Evolutionary conservation across 148 eudicot species (phyloP).

Genomic region (Silene latifolia): DNA sequence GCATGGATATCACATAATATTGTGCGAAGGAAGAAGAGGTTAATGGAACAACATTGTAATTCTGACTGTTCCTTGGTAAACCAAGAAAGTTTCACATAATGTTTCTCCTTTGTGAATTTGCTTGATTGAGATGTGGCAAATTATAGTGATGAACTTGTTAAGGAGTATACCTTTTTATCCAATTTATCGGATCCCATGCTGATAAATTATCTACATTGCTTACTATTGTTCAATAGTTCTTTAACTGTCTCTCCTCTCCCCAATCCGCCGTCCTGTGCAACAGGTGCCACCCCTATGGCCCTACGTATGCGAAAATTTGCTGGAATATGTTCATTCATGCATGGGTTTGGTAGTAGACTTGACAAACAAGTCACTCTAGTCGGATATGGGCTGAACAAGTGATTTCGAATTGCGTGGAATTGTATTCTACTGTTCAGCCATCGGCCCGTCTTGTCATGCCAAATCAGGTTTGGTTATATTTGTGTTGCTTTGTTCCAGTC

Average conservation of each 20-base stretch:
- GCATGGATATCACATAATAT: slow-evolving; percentile 85
- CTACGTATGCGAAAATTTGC: neutral
- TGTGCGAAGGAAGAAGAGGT: slow-evolving; percentile 73
- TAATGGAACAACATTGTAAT: slow-evolving; percentile 23
- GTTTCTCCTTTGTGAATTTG: neutral
- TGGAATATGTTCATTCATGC: neutral
- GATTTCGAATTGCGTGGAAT: neutral
- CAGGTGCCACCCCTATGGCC: no score
- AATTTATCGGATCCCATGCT: neutral
- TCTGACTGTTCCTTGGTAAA: neutral
- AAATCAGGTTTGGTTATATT: no score
- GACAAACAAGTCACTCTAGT: no score
- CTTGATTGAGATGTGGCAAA: neutral
- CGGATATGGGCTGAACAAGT: no score
- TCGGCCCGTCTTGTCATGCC: no score
- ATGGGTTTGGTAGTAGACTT: neutral
- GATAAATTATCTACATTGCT: neutral
- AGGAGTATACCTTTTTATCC: neutral
- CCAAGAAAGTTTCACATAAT: neutral
- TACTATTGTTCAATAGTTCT: no score
- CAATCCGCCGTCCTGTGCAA: no score
- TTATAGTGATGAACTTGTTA: neutral
- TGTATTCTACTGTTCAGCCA: no score
- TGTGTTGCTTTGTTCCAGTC: no score
- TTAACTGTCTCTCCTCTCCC: no score